phyloP scores from a whole-genome alignment of 371 early-diverging fungal genomes.

The Mortierella sp. region DNA sequence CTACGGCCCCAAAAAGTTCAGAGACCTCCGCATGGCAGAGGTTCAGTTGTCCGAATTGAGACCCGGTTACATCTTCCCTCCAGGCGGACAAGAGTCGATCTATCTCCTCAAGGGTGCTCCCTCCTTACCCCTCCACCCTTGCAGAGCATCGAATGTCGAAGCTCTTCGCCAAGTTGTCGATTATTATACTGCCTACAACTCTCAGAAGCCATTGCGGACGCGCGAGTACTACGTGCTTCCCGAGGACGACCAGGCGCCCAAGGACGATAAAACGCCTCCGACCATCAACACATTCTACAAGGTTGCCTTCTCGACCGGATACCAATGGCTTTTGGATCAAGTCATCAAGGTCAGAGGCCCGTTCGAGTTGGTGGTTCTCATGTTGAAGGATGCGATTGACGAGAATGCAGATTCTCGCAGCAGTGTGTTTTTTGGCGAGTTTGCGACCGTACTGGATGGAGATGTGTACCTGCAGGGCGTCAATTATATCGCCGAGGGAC shows the following conservation, averaged over 20 bases:
- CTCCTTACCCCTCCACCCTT: slow-evolving; percentile 51
- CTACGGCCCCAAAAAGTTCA: slow-evolving; percentile 55
- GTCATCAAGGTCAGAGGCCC: slow-evolving; percentile 55
- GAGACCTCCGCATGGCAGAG: slow-evolving; percentile 52
- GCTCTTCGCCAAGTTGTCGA: slow-evolving; percentile 59
- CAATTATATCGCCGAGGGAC: slow-evolving; percentile 51
- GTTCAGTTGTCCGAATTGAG: slow-evolving; percentile 50
- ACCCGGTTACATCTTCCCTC: slow-evolving; percentile 49
- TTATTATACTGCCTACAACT: slow-evolving; percentile 54
- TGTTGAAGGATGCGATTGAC: slow-evolving; percentile 54
- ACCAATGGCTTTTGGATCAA: slow-evolving; percentile 55
- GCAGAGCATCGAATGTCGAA: slow-evolving; percentile 56
- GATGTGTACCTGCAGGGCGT: slow-evolving; percentile 52
- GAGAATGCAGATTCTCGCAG: slow-evolving; percentile 51
- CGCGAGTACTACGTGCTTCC: slow-evolving; percentile 52
- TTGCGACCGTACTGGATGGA: slow-evolving; percentile 35
- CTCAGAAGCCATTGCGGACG: slow-evolving; percentile 43
- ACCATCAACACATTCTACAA: slow-evolving; percentile 35
- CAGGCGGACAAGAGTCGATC: slow-evolving; percentile 56
- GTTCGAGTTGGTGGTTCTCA: slow-evolving; percentile 48
- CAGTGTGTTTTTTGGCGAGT: slow-evolving; percentile 52
- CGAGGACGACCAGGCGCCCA: slow-evolving; percentile 13
- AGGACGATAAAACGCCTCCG: not conserved
- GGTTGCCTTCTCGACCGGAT: slow-evolving; percentile 45
- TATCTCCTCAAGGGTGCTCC: slow-evolving; percentile 56